Conservation (phyloP, 495 filamentous ascomycete species). For the Pyronema domesticum region DNA sequence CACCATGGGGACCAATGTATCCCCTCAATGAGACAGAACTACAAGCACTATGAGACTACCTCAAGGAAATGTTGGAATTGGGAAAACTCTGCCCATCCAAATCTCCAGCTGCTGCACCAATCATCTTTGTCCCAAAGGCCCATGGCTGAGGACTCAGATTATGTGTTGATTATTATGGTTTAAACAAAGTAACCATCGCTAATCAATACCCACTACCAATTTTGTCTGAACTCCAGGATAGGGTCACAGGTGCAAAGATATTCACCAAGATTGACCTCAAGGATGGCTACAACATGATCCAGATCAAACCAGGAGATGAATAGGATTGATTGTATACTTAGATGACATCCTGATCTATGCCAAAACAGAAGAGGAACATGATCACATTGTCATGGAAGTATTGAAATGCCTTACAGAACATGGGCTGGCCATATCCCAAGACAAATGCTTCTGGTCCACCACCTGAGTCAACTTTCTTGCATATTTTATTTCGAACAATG, state of each 20-base stretch:
- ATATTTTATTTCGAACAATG: conserved; percentile 2
- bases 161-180: conserved; percentile 2
- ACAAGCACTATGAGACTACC: too few relatives aligned
- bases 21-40: too few relatives aligned
- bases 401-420: conserved; percentile 2
- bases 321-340: conserved; percentile 26
- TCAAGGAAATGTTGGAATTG: too few relatives aligned
- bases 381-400: conserved; percentile 10
- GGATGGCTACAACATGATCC: conserved; percentile 27
- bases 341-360: too few relatives aligned
- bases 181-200: background rate
- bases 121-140: too few relatives aligned
- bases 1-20: too few relatives aligned
- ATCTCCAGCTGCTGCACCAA: too few relatives aligned
- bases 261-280: conserved; percentile 26
- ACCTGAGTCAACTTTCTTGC: conserved; percentile 4
- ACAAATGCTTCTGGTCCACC: too few relatives aligned
- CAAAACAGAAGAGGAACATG: conserved; percentile 8
- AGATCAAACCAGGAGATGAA: conserved; percentile 22
- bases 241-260: background rate
- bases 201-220: conserved; percentile 26
- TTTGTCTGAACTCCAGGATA: conserved; percentile 19
- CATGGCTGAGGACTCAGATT: too few relatives aligned
- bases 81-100: too few relatives aligned
- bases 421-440: too few relatives aligned